These are phyloP conservation scores for Striga hermonthica DNA, from an alignment of 305 asterid genomes.

Conservation along the genomic window DNA sequence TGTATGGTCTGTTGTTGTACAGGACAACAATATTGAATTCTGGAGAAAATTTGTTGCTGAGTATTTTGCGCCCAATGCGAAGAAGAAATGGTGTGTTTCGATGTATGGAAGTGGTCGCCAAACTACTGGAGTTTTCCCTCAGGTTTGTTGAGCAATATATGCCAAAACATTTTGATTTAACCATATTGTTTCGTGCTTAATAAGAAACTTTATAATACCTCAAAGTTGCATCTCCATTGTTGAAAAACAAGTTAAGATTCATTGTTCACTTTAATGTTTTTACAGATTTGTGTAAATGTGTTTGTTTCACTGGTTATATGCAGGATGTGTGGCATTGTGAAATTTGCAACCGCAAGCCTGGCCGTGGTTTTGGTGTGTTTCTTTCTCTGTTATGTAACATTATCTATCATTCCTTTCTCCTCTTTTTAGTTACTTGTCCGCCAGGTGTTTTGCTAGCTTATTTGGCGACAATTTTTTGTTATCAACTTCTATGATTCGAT, in stretches of 20 bases:
- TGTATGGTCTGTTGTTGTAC: constrained; percentile 22
- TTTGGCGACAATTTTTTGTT: background rate
- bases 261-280: constrained; percentile 21
- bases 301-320: constrained; percentile 27
- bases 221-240: background rate
- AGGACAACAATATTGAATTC: constrained; percentile 79
- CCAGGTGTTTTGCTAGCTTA: background rate
- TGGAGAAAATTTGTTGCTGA: constrained; percentile 79
- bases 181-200: constrained; percentile 1
- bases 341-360: constrained; percentile 79
- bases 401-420: constrained; percentile 1
- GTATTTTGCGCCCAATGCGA: constrained; percentile 70
- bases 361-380: constrained; percentile 84
- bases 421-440: constrained; percentile 19
- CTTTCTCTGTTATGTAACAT: constrained; percentile 21
- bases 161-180: constrained; percentile 25
- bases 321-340: constrained; percentile 89
- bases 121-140: constrained; percentile 70
- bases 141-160: constrained; percentile 46
- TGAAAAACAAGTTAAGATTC: background rate
- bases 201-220: background rate
- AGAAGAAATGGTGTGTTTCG: constrained; percentile 82
- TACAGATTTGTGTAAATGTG: background rate
- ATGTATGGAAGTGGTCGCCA: constrained; percentile 82
- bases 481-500: constrained; percentile 7